Evolutionary conservation across 208 protist species (phyloP).

Genomic region (Acanthamoeba royreba): DNA sequence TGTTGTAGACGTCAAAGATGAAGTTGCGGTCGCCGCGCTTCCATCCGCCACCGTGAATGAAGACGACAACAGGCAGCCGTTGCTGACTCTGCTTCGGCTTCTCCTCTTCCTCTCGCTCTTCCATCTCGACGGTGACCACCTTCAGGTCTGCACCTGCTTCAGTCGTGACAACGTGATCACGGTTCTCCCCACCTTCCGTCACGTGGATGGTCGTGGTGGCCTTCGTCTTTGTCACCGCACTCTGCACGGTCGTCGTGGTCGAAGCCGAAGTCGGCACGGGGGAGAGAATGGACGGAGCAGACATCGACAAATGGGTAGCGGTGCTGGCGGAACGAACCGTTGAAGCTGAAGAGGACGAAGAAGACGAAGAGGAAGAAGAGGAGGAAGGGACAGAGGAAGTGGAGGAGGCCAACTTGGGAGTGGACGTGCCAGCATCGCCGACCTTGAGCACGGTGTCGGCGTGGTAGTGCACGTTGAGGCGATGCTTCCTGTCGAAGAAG

Average conservation of each 20-base stretch:
- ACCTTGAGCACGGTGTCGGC: background rate
- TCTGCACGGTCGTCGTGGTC: background rate
- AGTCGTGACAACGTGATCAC: no score
- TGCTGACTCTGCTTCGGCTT: background rate
- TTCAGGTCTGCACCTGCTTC: no score
- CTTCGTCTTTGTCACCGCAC: background rate
- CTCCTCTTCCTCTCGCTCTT: background rate
- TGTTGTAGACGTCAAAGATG: background rate
- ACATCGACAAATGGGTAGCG: no score
- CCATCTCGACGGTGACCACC: background rate
- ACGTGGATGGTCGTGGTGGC: background rate
- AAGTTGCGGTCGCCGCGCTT: constrained; percentile 3
- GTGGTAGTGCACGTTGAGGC: background rate
- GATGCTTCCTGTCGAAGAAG: background rate
- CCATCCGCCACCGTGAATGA: background rate
- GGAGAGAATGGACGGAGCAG: background rate
- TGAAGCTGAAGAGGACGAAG: no score
- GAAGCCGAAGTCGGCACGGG: background rate
- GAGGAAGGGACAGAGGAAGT: background rate
- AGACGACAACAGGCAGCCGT: background rate
- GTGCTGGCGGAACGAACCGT: no score
- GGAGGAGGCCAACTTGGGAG: background rate
- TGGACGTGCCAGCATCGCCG: no score
- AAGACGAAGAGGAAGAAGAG: no score
- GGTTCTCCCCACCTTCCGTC: background rate